phyloP scores from a whole-genome alignment of 108 stramenopile genomes.

The Craspedostauros australis region DNA sequence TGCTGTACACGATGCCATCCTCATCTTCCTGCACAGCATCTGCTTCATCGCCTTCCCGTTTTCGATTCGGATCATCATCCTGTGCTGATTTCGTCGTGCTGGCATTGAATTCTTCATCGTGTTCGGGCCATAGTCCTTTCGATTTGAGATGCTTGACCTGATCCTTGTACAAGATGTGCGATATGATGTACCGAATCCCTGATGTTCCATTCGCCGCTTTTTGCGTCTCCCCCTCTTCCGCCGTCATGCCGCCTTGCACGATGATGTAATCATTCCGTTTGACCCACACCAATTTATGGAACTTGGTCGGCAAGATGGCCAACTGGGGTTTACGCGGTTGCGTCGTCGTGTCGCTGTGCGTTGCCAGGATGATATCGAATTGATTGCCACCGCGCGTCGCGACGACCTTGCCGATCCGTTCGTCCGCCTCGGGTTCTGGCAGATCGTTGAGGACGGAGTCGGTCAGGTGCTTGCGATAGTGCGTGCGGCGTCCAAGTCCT shows the following conservation, averaged over 20 bases:
- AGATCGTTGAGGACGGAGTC: constrained; percentile 71
- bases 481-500: constrained; percentile 45
- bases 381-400: constrained; percentile 82
- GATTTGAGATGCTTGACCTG: constrained; percentile 90
- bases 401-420: constrained; percentile 72
- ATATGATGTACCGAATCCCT: constrained; percentile 56
- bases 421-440: constrained; percentile 55
- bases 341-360: not conserved
- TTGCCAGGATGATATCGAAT: constrained; percentile 65
- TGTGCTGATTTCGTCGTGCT: not conserved
- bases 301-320: constrained; percentile 92
- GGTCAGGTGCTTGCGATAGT: constrained; percentile 84
- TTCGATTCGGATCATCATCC: not conserved
- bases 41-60: constrained; percentile 5
- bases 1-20: constrained; percentile 44
- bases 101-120: constrained; percentile 39
- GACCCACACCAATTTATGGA: constrained; percentile 94
- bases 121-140: constrained; percentile 80
- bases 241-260: constrained; percentile 54
- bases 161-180: constrained; percentile 92
- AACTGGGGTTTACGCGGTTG: constrained; percentile 36
- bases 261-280: constrained; percentile 94
- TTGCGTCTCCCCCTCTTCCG: constrained; percentile 4
- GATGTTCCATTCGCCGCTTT: constrained; percentile 2
- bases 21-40: constrained; percentile 23